Evolutionary conservation across 352 stramenopile species (phyloP), one percentile per base, ranked within the genome.

Genomic region (Albugo candida): DNA sequence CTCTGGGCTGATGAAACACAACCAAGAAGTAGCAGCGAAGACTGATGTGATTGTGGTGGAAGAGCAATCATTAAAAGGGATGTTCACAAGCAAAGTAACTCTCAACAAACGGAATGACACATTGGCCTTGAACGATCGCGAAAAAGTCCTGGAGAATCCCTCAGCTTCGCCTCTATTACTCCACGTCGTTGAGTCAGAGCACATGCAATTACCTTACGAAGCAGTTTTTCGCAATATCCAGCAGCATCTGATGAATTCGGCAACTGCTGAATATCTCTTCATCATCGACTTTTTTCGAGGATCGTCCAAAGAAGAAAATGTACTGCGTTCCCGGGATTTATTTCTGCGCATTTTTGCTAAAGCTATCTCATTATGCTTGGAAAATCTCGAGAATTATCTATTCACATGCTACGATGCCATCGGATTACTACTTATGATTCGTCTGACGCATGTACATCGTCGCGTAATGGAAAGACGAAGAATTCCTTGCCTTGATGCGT

Each of bases 371-470:
- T 51, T 96, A 20, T 84, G 94, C 39, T 64, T 98, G 13, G 95
- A 99, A 57, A 94, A 98, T 55, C 61, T 98, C 43, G 94, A 99
- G 53, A 98, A 98, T 64, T 98, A 98, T 53, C 59, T 99, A 1
- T 97, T 97, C 58, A 93, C 79, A 41, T 98, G 80, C 54, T 94
- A 97, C 56, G 95, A 99, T 70, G 85, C 80, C 13, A 84, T 99
- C 20, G 93, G 80, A 31, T 64, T 99, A 19, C 71, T 99, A n/a
- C 75, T 99, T 13, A 98, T 99, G 92, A 97, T 98, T 55, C 93
- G 94, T 21, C 64, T 98, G 17, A 97, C 88, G 16, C 83, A 96
- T 48, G 58, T 70, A 11, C 80, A 94, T 52, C 64, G 73, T 6
- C 45, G 79, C 12, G 70, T 83, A 27, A 92, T 92, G 76, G 69